A percentile compares a stretch with the other conserved stretches of the same genome.
These are phyloP conservation scores for Lactifluus volemus DNA, from an alignment of 768 basidiomycete species.

Conservation along the genomic window DNA sequence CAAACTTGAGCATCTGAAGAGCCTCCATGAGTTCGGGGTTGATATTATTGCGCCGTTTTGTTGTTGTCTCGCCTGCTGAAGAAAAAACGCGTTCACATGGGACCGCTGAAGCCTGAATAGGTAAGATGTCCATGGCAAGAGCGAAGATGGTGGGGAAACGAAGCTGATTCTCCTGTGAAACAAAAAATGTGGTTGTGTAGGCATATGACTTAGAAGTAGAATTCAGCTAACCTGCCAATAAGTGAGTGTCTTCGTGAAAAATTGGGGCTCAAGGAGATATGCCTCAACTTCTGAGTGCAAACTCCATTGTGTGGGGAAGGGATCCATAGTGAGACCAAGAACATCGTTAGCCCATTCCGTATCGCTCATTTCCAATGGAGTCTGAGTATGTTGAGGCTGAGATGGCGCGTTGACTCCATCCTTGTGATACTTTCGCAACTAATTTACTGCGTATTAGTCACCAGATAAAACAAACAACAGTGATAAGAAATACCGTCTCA, in stretches of 20 bases:
- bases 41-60: neutral
- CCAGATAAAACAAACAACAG: no score
- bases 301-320: no score
- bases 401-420: neutral
- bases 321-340: no score
- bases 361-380: neutral
- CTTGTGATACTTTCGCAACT: neutral
- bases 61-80: neutral
- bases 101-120: neutral
- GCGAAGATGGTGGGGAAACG: neutral
- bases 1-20: neutral
- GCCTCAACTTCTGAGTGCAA: no score
- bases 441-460: neutral
- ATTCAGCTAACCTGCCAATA: neutral
- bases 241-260: neutral
- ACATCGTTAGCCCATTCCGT: no score
- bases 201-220: no score
- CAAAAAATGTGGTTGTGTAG: neutral
- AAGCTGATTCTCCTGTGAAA: neutral
- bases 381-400: no score
- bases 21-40: neutral
- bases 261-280: no score
- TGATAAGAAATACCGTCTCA: no score
- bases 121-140: neutral
- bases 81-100: slow-evolving; percentile 1